A percentile compares a stretch with the other conserved stretches of the same genome.
Conservation (phyloP, 306 rosid species). For the Pyrus bretschneideri region DNA sequence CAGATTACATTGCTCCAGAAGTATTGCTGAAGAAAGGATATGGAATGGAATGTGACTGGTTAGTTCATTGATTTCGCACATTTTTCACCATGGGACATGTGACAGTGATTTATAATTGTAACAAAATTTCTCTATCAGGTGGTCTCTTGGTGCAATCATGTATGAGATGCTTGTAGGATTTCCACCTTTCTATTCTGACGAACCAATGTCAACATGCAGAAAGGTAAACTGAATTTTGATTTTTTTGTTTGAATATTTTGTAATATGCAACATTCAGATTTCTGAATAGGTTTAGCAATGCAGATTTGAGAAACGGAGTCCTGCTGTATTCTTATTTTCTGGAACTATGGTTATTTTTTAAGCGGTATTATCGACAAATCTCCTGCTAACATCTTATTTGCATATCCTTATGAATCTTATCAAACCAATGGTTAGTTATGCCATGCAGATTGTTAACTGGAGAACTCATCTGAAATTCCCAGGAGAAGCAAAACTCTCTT, state of each 20-base stretch:
- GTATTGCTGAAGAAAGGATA: conserved; percentile 78
- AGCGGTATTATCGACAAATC: neutral
- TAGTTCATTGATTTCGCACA: conserved; percentile 9
- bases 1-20: conserved; percentile 89
- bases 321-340: neutral
- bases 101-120: neutral
- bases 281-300: neutral
- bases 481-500: conserved; percentile 62
- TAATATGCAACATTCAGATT: neutral
- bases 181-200: conserved; percentile 85
- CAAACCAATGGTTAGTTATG: conserved; percentile 15
- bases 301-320: neutral
- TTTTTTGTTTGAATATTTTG: neutral
- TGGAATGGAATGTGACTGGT: conserved; percentile 93
- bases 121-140: conserved; percentile 39
- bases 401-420: conserved; percentile 8
- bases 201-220: conserved; percentile 79
- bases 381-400: neutral
- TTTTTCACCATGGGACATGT: neutral
- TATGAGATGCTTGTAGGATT: conserved; percentile 90
- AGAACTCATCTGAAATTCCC: conserved; percentile 75
- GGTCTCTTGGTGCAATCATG: conserved; percentile 97
- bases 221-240: conserved; percentile 42
- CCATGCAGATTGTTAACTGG: conserved; percentile 78
- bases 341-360: neutral